phyloP scores from a whole-genome alignment of 257 asterid species.

The Plantago ovata region DNA sequence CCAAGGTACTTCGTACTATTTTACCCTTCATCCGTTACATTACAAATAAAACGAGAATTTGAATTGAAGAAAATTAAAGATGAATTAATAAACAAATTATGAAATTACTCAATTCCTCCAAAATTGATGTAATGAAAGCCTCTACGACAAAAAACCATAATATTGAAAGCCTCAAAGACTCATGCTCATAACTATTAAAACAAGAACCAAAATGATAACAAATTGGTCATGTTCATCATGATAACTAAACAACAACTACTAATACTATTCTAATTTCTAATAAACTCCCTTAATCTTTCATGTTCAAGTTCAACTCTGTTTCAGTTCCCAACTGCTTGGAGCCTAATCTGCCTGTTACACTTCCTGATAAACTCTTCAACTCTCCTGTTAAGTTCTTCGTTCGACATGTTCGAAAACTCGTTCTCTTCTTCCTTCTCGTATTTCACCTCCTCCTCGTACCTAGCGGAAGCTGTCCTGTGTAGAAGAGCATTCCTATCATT shows the following conservation, averaged over 20 bases:
- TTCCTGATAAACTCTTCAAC: constrained; percentile 60
- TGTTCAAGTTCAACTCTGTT: neutral
- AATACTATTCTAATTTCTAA: too few relatives aligned
- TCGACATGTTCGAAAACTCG: constrained; percentile 53
- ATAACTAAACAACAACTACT: neutral
- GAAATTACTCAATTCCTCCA: neutral
- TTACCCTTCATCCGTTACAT: too few relatives aligned
- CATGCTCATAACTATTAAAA: neutral
- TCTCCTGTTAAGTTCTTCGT: constrained; percentile 57
- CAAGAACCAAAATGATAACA: constrained; percentile 4
- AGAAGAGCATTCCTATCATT: constrained; percentile 14
- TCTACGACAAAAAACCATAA: neutral
- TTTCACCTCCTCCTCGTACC: constrained; percentile 15
- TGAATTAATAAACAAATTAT: neutral
- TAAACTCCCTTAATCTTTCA: too few relatives aligned
- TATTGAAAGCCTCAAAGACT: neutral
- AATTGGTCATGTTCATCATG: neutral
- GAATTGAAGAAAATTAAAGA: neutral
- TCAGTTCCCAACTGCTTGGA: constrained; percentile 33
- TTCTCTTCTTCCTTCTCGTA: constrained; percentile 36
- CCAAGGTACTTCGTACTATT: too few relatives aligned
- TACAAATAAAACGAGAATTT: too few relatives aligned
- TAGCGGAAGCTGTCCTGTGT: constrained; percentile 39
- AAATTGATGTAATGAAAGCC: neutral
- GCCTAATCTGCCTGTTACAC: constrained; percentile 57